Evolutionary conservation across 495 filamentous ascomycete species (phyloP), one percentile per base, ranked within the genome.

Genomic region (Aspergillus olivimuriae): DNA sequence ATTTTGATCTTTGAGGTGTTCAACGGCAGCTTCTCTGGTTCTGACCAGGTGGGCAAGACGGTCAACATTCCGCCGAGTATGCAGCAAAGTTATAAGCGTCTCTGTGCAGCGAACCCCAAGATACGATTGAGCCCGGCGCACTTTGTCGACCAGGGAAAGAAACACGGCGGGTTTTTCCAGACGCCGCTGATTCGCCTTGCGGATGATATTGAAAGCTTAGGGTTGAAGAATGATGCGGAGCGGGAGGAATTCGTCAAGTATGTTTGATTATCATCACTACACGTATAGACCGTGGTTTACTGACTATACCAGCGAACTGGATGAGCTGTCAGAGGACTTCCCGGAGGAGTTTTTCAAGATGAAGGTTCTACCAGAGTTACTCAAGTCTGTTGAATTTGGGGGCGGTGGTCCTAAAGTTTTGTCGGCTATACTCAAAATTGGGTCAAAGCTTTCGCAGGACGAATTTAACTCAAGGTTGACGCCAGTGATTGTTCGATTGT

Each of bases 281-380:
- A 2, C 1, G 0, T 23, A 12, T 12, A 12, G n/a, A 6, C 23
- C 47, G 4, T 31, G 42, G 4, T 3, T 17, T 48, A 30, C 45
- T 49, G 2, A 44, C 19, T 38, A 19, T 19, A 34, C 15, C 36
- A 92, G 86, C 57, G 84, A 94, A 60, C 76, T 98, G 4, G 88
- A 95, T 52, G 73, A 84, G 37, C 76, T 94, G 4, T 83, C 87
- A 1, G 88, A 94, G 47, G 89, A 96, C 59, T 95, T 97, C 50
- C 92, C 92, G 0, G 92, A 96, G 53, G 90, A 95, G 42, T 98
- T 92, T 60, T 92, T 96, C 70, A 94, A 90, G 58, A 86, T 92
- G 79, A 98, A 97, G 54, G 79, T 97, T 9, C 74, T 98, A 12
- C 92, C 92, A 1, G 92, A 97, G 59, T 69, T 98, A n/a, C 72